A percentile compares a stretch with the other conserved stretches of the same genome.
Evolutionary conservation across 257 asterid genomes (phyloP).

Genomic region (Rauvolfia tetraphylla): DNA sequence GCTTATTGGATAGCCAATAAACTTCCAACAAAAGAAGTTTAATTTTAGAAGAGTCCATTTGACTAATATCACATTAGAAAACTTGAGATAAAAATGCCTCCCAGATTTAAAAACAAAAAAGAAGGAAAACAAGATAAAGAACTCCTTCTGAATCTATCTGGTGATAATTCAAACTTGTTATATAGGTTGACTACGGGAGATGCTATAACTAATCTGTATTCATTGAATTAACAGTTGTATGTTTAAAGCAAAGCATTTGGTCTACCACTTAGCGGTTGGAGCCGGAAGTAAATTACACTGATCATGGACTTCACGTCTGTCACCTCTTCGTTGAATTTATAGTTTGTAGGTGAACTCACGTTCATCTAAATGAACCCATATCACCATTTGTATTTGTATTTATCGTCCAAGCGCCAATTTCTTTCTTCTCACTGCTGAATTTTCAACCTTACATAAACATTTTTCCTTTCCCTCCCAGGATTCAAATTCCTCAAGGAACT

Average conservation of each 20-base stretch:
- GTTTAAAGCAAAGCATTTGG: not conserved
- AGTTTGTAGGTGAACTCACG: slow-evolving; percentile 28
- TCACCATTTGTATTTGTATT: not conserved
- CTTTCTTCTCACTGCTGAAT: not conserved
- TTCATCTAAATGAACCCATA: slow-evolving; percentile 8
- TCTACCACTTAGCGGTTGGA: not conserved
- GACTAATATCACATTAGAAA: too few species aligned
- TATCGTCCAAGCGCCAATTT: not conserved
- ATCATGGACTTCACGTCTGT: slow-evolving; percentile 38
- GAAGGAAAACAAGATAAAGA: too few species aligned
- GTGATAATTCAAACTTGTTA: too few species aligned
- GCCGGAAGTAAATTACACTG: not conserved
- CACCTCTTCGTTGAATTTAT: slow-evolving; percentile 25
- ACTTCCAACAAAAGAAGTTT: too few species aligned
- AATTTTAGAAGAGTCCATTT: too few species aligned
- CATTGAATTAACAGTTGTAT: not conserved
- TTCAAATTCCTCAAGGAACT: too few species aligned
- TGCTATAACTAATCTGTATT: not conserved
- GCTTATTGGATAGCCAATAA: too few species aligned
- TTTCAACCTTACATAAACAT: not conserved
- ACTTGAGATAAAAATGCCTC: too few species aligned
- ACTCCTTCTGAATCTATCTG: too few species aligned
- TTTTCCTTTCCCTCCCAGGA: not conserved
- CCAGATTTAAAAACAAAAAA: too few species aligned
- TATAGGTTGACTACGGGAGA: not conserved